phyloP scores from a whole-genome alignment of 176 grass and related monocot genomes.

The Saccharum officinarum region DNA sequence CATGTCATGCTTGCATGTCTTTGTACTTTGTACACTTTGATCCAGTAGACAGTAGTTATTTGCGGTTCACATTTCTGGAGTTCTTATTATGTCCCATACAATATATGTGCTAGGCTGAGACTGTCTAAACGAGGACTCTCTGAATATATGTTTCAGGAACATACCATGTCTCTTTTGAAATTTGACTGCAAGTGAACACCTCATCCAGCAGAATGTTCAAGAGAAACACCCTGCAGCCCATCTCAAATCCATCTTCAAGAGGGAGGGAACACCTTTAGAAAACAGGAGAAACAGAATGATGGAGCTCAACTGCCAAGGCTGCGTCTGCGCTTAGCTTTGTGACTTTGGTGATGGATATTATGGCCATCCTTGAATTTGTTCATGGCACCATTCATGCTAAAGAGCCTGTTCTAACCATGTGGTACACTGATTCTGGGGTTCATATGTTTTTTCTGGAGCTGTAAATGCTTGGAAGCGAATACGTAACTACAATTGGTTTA shows the following conservation, averaged over 20 bases:
- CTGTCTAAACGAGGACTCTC: background rate
- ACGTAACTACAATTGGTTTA: background rate
- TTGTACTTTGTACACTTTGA: background rate
- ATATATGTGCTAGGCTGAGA: background rate
- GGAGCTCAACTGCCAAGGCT: background rate
- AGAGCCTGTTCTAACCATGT: background rate
- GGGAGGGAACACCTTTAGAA: background rate
- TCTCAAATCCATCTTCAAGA: conserved; percentile 26
- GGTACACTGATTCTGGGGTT: background rate
- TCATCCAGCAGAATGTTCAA: background rate
- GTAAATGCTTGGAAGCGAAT: conserved; percentile 1
- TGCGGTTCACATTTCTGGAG: background rate
- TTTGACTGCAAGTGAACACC: background rate
- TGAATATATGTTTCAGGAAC: background rate
- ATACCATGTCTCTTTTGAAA: background rate
- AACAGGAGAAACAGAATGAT: background rate
- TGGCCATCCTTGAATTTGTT: background rate
- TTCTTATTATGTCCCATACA: background rate
- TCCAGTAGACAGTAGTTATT: background rate
- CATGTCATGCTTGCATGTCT: background rate
- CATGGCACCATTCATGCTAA: background rate
- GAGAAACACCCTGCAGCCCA: background rate
- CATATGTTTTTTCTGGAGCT: background rate
- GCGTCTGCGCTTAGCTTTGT: background rate
- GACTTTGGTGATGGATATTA: background rate